Percentiles rank a stretch among this genome's conserved stretches.
Conservation (phyloP, 306 rosid genomes). For the Vigna trinervia region DNA sequence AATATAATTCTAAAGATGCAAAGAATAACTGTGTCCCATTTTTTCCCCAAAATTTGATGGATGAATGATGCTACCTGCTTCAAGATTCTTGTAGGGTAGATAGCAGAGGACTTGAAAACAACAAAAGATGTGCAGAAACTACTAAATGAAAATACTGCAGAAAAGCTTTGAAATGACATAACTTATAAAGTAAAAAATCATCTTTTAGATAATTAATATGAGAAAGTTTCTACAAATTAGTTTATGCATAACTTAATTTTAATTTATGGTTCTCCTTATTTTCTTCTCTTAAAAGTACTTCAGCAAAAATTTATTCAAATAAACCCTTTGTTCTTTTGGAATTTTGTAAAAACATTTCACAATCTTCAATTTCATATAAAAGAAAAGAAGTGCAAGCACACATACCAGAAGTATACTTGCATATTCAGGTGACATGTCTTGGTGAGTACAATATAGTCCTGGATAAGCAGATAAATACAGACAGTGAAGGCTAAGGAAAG, state of each 20-base stretch:
- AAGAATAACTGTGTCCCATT: background rate
- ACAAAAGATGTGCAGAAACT: background rate
- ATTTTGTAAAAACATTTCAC: slow-evolving; percentile 30
- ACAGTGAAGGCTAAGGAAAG: slow-evolving; percentile 34
- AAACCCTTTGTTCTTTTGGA: slow-evolving; percentile 5
- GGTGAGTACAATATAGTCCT: slow-evolving; percentile 98
- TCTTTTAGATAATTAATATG: too few species aligned
- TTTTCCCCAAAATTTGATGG: background rate
- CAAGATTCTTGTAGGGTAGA: background rate
- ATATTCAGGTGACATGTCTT: slow-evolving; percentile 95
- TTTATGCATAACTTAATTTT: too few species aligned
- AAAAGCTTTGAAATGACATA: slow-evolving; percentile 16
- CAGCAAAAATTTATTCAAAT: too few species aligned
- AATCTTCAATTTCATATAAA: slow-evolving; percentile 23
- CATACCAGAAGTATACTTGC: slow-evolving; percentile 93
- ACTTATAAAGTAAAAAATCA: too few species aligned
- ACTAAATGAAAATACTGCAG: slow-evolving; percentile 8
- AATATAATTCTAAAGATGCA: slow-evolving; percentile 14
- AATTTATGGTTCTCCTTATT: too few species aligned
- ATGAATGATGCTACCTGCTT: slow-evolving; percentile 5
- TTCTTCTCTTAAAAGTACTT: too few species aligned
- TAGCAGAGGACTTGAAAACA: background rate
- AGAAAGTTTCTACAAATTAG: too few species aligned
- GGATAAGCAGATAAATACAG: slow-evolving; percentile 45
- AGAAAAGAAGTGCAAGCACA: slow-evolving; percentile 10